Evolutionary conservation across 2,329 filamentous ascomycete species (phyloP), one percentile per base, ranked within the genome.

Genomic region (Aspergillus hiratsukae): DNA sequence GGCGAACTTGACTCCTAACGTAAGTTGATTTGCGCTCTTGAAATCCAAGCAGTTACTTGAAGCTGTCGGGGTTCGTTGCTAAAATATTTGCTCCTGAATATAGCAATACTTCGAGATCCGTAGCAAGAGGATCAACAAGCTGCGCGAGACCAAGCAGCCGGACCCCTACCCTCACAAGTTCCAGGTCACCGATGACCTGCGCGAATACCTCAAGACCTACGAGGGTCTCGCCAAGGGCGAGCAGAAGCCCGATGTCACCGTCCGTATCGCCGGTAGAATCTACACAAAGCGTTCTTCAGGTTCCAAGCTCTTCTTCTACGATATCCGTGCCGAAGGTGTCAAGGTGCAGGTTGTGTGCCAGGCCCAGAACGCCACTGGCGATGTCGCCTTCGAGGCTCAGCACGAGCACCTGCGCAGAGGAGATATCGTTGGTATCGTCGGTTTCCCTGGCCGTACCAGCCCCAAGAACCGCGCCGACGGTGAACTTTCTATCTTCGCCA

Each of bases 71-170:
- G 11, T 37, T 19, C 14, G 21, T 43, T 40, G 52, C 57, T 67
- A 53, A 66, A 50, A 3, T 37, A 35, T 14, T n/a, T 49, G 40
- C 17, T 58, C 62, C 40, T 25, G 49, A 53, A 25, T 56, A 14
- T 68, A 88, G 85, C 87, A 90, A 87, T 99, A 97, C 81, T 97
- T 96, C 73, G 94, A 99, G 79, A 95, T 97, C 72, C 89, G 94
- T 61, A 95, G 88, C 69, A 85, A 90, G 65, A 83, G 83, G 64
- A 86, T 96, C 79, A 87, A 89, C 75, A 87, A 88, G 68, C 83
- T 93, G 61, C 84, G 87, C 68, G 80, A 87, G 70, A 85, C 84
- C 70, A 86, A 88, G 78, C 78, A 86, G 58, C 89, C 89, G 43
- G 89, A 93, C 70, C 90, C 90, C 14, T 96, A 97, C 77, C 94